Conservation (phyloP, 2,329 filamentous ascomycete genomes). For the Periconia sp. region DNA sequence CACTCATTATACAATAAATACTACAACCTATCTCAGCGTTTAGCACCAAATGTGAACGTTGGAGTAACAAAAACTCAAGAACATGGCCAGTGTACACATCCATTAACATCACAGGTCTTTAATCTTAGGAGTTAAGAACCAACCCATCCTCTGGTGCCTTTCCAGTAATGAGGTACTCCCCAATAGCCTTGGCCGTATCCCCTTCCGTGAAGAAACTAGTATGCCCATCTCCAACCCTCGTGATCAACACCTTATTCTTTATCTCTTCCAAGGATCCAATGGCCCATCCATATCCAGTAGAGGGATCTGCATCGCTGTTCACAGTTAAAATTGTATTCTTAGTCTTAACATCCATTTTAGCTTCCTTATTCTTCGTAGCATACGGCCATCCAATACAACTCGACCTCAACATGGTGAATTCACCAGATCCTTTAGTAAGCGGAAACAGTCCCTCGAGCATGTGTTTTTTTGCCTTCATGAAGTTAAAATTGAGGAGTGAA, state of each 20-base stretch:
- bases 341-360: constrained; percentile 20
- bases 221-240: constrained; percentile 47
- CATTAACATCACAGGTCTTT: too few relatives aligned
- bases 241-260: constrained; percentile 41
- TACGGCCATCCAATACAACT: constrained; percentile 51
- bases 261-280: constrained; percentile 17
- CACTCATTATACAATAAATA: too few relatives aligned
- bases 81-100: too few relatives aligned
- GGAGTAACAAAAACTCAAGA: too few relatives aligned
- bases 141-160: not conserved
- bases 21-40: too few relatives aligned
- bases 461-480: constrained; percentile 33
- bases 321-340: constrained; percentile 44
- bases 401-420: constrained; percentile 44
- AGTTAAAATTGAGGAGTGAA: constrained; percentile 18
- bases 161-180: not conserved
- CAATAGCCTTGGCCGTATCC: not conserved
- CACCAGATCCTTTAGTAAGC: constrained; percentile 41
- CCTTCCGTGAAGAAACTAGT: not conserved
- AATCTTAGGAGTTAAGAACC: not conserved
- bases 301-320: constrained; percentile 49
- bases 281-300: constrained; percentile 37
- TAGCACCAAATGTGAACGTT: too few relatives aligned
- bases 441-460: constrained; percentile 42
- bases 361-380: constrained; percentile 39